These are phyloP conservation scores for Collariella sp. DNA, from an alignment of 495 filamentous ascomycete species.

Conservation along the genomic window DNA sequence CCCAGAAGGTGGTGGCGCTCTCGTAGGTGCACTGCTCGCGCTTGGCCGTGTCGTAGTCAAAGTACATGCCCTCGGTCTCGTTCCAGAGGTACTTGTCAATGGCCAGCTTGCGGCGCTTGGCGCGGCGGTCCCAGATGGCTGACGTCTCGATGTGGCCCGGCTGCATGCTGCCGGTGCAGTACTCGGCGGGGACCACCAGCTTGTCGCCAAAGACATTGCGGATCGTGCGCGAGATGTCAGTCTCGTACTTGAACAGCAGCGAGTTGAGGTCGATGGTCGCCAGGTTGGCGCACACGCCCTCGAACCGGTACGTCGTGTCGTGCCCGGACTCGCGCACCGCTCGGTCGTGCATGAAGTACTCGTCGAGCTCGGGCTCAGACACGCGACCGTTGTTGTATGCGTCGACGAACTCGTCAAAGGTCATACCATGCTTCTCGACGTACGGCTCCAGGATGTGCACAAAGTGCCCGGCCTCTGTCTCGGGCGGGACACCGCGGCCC, in stretches of 20 bases:
- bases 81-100: constrained; percentile 92
- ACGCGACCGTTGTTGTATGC: constrained; percentile 78
- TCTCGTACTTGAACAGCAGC: constrained; percentile 90
- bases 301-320: constrained; percentile 88
- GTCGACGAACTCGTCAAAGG: constrained; percentile 69
- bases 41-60: constrained; percentile 86
- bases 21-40: constrained; percentile 72
- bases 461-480: constrained; percentile 87
- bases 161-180: constrained; percentile 51
- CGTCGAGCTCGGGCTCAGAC: constrained; percentile 77
- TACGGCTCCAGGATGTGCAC: constrained; percentile 79
- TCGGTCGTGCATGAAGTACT: constrained; percentile 92
- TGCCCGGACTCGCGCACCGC: constrained; percentile 95
- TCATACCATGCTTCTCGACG: constrained; percentile 72
- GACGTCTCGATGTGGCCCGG: constrained; percentile 65
- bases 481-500: constrained; percentile 85
- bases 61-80: constrained; percentile 84
- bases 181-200: constrained; percentile 69
- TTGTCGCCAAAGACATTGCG: constrained; percentile 71
- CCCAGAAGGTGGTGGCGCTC: constrained; percentile 87
- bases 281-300: constrained; percentile 76
- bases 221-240: constrained; percentile 78
- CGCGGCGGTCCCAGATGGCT: constrained; percentile 77
- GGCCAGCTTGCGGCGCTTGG: constrained; percentile 63
- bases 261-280: constrained; percentile 94